phyloP scores from a whole-genome alignment of 345 rosid genomes.

The Barbarea vulgaris region DNA sequence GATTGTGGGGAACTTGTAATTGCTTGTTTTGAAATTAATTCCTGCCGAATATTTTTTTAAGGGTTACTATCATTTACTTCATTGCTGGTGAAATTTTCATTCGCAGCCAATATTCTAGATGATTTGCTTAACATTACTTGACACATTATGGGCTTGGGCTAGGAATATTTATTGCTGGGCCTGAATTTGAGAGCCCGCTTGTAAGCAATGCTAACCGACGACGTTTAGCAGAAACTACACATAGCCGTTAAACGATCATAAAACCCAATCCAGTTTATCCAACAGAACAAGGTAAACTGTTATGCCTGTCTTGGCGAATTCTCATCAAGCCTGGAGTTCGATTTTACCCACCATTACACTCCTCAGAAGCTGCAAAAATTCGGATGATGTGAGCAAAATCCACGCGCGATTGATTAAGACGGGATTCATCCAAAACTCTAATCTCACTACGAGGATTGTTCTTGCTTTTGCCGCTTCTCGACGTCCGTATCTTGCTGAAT shows the following conservation, averaged over 20 bases:
- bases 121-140: not conserved
- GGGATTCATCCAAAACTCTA: conserved; percentile 37
- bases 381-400: conserved; percentile 32
- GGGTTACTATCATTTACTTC: not conserved
- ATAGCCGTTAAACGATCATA: conserved; percentile 24
- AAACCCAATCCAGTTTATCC: conserved; percentile 35
- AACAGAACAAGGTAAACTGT: conserved; percentile 12
- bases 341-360: conserved; percentile 31
- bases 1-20: too few relatives aligned
- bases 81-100: not conserved
- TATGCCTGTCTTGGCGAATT: conserved; percentile 38
- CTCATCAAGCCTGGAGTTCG: conserved; percentile 41
- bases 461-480: conserved; percentile 41
- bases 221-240: not conserved
- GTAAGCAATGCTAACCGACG: not conserved
- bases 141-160: not conserved
- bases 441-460: conserved; percentile 44
- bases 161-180: not conserved
- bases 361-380: conserved; percentile 31
- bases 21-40: too few relatives aligned
- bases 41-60: not conserved
- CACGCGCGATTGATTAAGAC: conserved; percentile 42
- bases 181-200: not conserved
- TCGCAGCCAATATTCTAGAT: not conserved
- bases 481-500: conserved; percentile 35